Conservation (phyloP, 257 asterid genomes). For the Solanum verrucosum region DNA sequence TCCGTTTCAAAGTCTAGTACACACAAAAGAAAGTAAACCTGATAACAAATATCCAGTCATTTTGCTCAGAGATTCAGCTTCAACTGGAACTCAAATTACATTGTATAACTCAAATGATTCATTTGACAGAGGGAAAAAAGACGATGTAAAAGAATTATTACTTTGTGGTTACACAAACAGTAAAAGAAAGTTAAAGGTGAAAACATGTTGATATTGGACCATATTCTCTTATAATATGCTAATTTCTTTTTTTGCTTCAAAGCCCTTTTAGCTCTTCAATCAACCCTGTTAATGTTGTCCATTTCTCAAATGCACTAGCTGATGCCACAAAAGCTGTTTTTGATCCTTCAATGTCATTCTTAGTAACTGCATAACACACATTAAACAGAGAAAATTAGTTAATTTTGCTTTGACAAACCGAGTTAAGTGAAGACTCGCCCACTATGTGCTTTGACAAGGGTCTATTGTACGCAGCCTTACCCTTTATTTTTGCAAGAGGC, state of each 20-base stretch:
- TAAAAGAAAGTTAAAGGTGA: neutral
- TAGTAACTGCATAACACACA: constrained; percentile 33
- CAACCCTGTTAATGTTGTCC: constrained; percentile 73
- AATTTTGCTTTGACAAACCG: neutral
- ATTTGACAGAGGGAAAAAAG: neutral
- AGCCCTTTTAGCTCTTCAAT: constrained; percentile 73
- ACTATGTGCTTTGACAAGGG: neutral
- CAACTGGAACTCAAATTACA: neutral
- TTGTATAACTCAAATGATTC: neutral
- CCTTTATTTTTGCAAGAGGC: neutral
- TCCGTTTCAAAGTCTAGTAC: neutral
- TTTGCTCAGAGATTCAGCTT: neutral
- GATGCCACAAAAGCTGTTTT: constrained; percentile 66
- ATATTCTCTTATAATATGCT: neutral
- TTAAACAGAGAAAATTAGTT: neutral
- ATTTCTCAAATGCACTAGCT: constrained; percentile 76
- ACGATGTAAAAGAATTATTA: neutral
- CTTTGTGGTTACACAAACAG: neutral
- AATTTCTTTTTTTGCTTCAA: constrained; percentile 20
- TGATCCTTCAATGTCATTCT: constrained; percentile 66
- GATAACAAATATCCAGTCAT: neutral
- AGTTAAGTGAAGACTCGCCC: neutral
- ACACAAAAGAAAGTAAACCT: neutral
- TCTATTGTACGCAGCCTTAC: neutral
- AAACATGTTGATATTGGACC: neutral